Evolutionary conservation across 768 basidiomycete genomes (phyloP).

Genomic region (Kwoniella pini): DNA sequence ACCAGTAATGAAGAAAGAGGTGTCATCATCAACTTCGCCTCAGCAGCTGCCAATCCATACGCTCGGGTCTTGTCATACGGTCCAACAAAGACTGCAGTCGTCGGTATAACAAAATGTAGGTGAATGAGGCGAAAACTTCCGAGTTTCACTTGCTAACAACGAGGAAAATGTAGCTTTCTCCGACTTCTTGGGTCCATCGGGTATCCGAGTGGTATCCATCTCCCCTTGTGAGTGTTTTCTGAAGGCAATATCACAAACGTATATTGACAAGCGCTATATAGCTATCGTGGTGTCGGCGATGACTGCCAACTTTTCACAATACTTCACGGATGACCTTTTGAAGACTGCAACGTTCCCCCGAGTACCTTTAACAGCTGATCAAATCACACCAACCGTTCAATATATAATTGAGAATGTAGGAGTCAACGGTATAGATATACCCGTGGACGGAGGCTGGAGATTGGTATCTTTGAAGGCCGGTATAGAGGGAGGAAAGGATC

Average conservation of each 20-base stretch:
- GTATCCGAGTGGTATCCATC: slow-evolving; percentile 46
- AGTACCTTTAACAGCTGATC: slow-evolving; percentile 28
- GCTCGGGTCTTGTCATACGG: slow-evolving; percentile 49
- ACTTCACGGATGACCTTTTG: slow-evolving; percentile 34
- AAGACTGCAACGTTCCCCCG: slow-evolving; percentile 39
- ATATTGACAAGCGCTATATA: neutral
- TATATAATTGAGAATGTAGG: slow-evolving; percentile 38
- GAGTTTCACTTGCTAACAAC: neutral
- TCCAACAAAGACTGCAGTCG: slow-evolving; percentile 45
- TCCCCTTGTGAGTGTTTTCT: slow-evolving; percentile 43
- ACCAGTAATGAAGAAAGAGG: slow-evolving; percentile 47
- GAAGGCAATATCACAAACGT: neutral
- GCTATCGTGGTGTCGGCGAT: slow-evolving; percentile 35
- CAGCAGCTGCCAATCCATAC: slow-evolving; percentile 43
- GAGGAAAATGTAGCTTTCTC: slow-evolving; percentile 13
- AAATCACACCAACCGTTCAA: slow-evolving; percentile 30
- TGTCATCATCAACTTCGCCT: slow-evolving; percentile 52
- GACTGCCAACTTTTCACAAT: slow-evolving; percentile 35
- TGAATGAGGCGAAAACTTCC: neutral
- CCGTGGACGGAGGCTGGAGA: slow-evolving; percentile 35
- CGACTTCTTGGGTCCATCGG: slow-evolving; percentile 49
- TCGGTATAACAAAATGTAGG: slow-evolving; percentile 42
- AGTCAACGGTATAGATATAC: slow-evolving; percentile 39
- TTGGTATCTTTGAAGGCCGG: slow-evolving; percentile 34
- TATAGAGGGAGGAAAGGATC: slow-evolving; percentile 34